These are phyloP conservation scores for Hibiscus trionum DNA, from an alignment of 345 rosid species.

Conservation along the genomic window DNA sequence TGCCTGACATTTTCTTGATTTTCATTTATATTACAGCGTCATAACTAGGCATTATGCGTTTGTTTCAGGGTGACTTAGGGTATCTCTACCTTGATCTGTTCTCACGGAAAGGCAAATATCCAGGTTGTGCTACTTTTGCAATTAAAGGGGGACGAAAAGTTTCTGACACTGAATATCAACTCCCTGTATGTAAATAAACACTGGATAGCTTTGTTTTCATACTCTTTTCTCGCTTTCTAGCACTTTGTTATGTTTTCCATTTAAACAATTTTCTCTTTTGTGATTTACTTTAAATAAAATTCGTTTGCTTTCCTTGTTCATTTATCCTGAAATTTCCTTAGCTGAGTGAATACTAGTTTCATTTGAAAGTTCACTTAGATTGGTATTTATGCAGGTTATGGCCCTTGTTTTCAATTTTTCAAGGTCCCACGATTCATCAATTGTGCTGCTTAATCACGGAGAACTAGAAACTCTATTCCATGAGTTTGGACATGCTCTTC, in stretches of 20 bases:
- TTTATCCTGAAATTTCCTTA: background rate
- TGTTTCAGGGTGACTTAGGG: conserved; percentile 85
- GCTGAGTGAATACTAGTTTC: background rate
- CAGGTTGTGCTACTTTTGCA: conserved; percentile 97
- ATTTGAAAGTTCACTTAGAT: background rate
- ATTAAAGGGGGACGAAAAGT: conserved; percentile 75
- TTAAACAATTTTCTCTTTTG: background rate
- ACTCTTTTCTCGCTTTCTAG: conserved; percentile 4
- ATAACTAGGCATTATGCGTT: conserved; percentile 13
- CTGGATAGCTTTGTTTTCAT: conserved; percentile 3
- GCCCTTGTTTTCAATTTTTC: conserved; percentile 90
- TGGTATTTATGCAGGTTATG: conserved; percentile 50
- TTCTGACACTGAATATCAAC: conserved; percentile 84
- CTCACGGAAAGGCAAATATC: conserved; percentile 79
- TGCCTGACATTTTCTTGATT: background rate
- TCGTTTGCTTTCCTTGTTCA: background rate
- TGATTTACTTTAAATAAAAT: background rate
- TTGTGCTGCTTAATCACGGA: conserved; percentile 68
- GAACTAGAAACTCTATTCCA: conserved; percentile 94
- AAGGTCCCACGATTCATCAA: conserved; percentile 38
- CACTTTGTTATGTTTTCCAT: background rate
- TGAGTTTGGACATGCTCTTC: conserved; percentile 97
- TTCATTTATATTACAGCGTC: conserved; percentile 9
- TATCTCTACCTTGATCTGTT: conserved; percentile 83
- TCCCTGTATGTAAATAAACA: conserved; percentile 56